Evolutionary conservation across 352 stramenopile genomes (phyloP), one percentile per base, ranked within the genome.

Genomic region (Pythium graminicola): DNA sequence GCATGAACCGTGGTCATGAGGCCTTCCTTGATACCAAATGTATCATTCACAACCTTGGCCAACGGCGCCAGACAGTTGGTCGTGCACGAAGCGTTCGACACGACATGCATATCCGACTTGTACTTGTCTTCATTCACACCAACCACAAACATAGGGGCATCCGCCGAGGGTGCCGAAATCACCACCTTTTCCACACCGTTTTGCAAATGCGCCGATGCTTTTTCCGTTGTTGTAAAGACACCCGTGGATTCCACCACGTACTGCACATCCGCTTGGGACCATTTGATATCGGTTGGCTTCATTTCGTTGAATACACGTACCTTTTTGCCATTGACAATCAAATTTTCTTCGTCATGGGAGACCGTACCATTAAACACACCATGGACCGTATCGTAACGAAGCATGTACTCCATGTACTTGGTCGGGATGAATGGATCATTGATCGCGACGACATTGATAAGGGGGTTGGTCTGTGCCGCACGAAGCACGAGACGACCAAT

Each of bases 1-100:
- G 96, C 93, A 73, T 99, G 96, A 55, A 99, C 95, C 13, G 96
- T 99, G 64, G 95, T 99, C 96, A 99, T 99, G 27, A 99, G 77
- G 67, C 89, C 97, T 60, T 98, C 93, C 69, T 97, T 93, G 66
- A 99, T 96, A 65, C 96, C 97, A 64, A 99, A 99, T 58, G 97
- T 93, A 71, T 99, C 95, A 77, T 99, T 89, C 67, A 99, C 86
- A 51, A 99, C 93, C 87, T 99, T 99, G 50, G 96, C 96, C 45
- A 99, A 70, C 22, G 97, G 97, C 49, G 96, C 96, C 57, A 99
- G 79, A 71, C 96, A 98, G 86, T 99, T 99, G 65, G 97, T 99
- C 51, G 97, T 99, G 81, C 97, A 99, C 54, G 93, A 98, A 17
- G 97, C 97, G 75, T 97, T 99, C 54, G 95, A 99, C 57, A 99